Evolutionary conservation across 176 grass and related monocot genomes (phyloP).

Genomic region (Panicum miliaceum): DNA sequence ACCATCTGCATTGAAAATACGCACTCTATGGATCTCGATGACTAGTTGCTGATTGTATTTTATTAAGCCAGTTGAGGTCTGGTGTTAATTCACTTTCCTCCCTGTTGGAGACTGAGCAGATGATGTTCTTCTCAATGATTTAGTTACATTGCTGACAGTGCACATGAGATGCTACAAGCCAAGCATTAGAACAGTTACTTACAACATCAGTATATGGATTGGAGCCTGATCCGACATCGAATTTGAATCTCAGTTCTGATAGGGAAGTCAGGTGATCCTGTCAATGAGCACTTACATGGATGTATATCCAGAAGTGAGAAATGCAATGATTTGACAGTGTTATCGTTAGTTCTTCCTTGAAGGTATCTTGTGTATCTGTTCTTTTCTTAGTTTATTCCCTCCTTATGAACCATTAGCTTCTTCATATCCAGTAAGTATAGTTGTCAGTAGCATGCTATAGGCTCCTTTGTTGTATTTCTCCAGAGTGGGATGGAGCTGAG

Average conservation of each 20-base stretch:
- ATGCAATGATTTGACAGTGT: constrained; percentile 17
- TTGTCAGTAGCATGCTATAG: constrained; percentile 17
- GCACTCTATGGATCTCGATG: constrained; percentile 73
- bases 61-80: constrained; percentile 22
- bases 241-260: constrained; percentile 11
- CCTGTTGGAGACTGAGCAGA: neutral
- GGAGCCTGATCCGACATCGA: neutral
- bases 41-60: constrained; percentile 42
- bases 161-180: neutral
- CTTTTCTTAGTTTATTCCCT: constrained; percentile 22
- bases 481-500: constrained; percentile 4
- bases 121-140: constrained; percentile 13
- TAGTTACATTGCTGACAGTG: constrained; percentile 6
- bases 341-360: constrained; percentile 29
- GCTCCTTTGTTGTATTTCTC: constrained; percentile 34
- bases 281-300: constrained; percentile 33
- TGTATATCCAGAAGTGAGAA: constrained; percentile 19
- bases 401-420: constrained; percentile 13
- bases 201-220: neutral
- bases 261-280: neutral
- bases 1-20: constrained; percentile 62
- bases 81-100: constrained; percentile 7
- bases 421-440: constrained; percentile 3
- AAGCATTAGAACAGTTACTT: constrained; percentile 5
- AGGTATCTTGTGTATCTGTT: neutral